A percentile compares a stretch with the other conserved stretches of the same genome.
Conservation (phyloP, 139 green algal genomes). For the Chlamydomonas sphaeroides region DNA sequence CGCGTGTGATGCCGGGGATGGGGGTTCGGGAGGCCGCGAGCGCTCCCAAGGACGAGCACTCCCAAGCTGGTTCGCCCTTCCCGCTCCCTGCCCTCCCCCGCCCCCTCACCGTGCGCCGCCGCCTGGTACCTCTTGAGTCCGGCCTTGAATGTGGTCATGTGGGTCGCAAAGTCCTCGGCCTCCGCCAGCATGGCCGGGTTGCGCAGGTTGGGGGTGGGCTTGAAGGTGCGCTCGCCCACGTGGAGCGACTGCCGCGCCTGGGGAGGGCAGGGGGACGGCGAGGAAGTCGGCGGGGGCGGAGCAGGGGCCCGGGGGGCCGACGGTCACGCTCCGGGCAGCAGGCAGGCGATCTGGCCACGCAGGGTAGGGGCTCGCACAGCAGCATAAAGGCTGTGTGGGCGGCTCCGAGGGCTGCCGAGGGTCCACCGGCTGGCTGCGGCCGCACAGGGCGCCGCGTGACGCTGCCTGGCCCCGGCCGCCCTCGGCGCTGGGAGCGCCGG, state of each 20-base stretch:
- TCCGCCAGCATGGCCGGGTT: conserved; percentile 59
- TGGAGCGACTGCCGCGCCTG: conserved; percentile 47
- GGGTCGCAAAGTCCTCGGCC: conserved; percentile 52
- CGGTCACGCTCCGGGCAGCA: not conserved
- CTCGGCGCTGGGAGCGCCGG: no score
- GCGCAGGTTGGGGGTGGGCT: conserved; percentile 59
- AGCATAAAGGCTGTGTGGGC: not conserved
- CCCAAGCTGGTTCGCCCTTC: no score
- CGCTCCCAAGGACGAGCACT: no score
- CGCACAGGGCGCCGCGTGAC: no score
- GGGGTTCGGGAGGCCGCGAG: no score
- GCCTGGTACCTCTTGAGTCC: conserved; percentile 34
- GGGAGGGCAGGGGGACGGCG: not conserved
- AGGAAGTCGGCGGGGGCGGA: not conserved
- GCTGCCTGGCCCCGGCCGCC: no score
- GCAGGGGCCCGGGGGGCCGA: not conserved
- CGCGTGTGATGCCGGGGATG: no score
- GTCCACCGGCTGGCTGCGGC: no score
- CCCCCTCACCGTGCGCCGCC: not conserved
- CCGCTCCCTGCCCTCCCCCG: no score
- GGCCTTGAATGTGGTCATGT: conserved; percentile 36
- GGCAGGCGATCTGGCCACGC: not conserved
- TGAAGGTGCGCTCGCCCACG: conserved; percentile 51
- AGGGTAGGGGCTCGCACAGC: not conserved
- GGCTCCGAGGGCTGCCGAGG: no score